Base-by-base conservation (phyloP, 2,329 filamentous ascomycete genomes). In the Ophiostoma populinum region DNA sequence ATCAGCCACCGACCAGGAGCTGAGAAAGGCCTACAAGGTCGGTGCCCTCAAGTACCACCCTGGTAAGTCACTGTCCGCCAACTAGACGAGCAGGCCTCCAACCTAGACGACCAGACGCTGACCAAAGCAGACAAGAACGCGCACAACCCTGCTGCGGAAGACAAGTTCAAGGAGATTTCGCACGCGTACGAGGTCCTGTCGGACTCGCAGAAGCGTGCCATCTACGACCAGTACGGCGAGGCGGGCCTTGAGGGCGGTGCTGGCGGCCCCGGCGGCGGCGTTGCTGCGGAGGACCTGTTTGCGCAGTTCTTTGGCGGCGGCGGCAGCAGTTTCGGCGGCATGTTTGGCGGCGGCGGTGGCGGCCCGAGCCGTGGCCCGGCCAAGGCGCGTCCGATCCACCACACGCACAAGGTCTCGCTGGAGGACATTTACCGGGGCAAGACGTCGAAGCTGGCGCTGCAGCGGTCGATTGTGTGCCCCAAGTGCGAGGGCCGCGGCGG, bases 371-470 rank as follows among this genome's bases (percentile, higher is more conserved):
- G 75, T 37, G 87, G 86, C 13, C 87, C 87, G 21, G 64, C 69
- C 42, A 77, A 98, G 68, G 87, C 90, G 32, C 78, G 90, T 47
- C 93, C 87, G 39, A 98, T 98, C 49, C 82, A 92, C 59, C 90
- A 98, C 63, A 86, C 90, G 34, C 90, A 95, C 75, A 94, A 94
- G 62, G 90, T 98, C 41, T 86, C 83, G 10, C 73, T 98, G 35
- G 90, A 98, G 61, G 90, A 98, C 49, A 85, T 98, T 54, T 98
- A 98, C 70, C 78, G 81, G 44, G 90, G 90, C 54, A 98, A 98
- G 68, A 74, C 93, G 43, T 95, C 87, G 38, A 98, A 98, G 64
- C 70, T 98, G 35, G 92, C 90, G 20, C 70, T 98, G 29, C 90
- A 98, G 61, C 92, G 93, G 54, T 95, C 87, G 10, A 78, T 98